Base-by-base conservation (phyloP, 176 grass and related monocot genomes). In the Lolium multiflorum region DNA sequence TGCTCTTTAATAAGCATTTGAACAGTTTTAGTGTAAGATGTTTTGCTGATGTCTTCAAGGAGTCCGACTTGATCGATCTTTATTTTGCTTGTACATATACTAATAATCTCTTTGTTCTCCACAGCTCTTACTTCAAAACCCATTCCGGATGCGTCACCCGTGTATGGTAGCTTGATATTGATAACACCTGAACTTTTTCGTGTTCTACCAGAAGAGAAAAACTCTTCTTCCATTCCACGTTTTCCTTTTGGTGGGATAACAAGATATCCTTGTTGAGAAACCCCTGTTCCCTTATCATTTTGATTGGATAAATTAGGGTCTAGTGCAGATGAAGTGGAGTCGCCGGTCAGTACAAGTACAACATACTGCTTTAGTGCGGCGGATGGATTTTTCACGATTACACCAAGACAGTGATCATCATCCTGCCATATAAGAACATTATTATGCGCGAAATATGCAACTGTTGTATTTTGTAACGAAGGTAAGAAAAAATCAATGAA, bases 31-130 rank as follows among this genome's bases (percentile, higher is more conserved):
- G 90, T 81, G 78, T 95, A 98, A 44, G 78, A 57, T 71, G 68
- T 41, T 79, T 90, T 89, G 88, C 71, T 95, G 35, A 81, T 80
- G 15, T 98, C 84, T 84, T 98, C 96, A 66, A 98, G 91, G 81
- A 98, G 93, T 83, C 79, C 89, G 80, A 92, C 96, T 87, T 94
- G 91, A 95, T 98, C 96, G 24, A 98, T 95, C 88, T 95, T 94
- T 79, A 98, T 98, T 94, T 94, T 98, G 86, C 91, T 79, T 31
- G 81, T 47, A 46, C 96, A 98, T 89, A 98, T 92, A 76, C 87
- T 92, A 7, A 95, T 87, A 49, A 98, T 89, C 24, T 98, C 93
- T 74, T 95, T 95, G 64, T 79, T 91, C 59, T 95, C 93, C 75
- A 98, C 79, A 89, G 85, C 78, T 91, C 86, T 92, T 83, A 95